These are phyloP conservation scores for Physcomitrellopsis africana DNA, from an alignment of 225 moss, liverwort and hornwort genomes.

Conservation along the genomic window DNA sequence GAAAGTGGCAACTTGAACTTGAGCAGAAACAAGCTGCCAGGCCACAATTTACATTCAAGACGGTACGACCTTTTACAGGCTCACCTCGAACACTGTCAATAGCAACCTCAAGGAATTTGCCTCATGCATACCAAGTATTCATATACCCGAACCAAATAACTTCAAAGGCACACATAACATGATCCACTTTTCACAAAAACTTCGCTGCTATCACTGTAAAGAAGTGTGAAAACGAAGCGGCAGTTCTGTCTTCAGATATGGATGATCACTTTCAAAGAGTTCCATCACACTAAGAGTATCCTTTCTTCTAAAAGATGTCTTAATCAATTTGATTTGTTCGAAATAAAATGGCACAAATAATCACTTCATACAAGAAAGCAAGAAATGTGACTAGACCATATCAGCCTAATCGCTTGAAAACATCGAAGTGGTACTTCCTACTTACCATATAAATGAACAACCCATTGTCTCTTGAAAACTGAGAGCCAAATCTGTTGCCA, in stretches of 20 bases:
- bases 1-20: slow-evolving; percentile 25
- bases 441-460: slow-evolving; percentile 97
- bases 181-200: slow-evolving; percentile 35
- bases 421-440: slow-evolving; percentile 16
- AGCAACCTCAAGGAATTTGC: slow-evolving; percentile 37
- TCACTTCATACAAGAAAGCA: too few species aligned
- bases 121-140: slow-evolving; percentile 46
- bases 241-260: slow-evolving; percentile 24
- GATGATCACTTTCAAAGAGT: slow-evolving; percentile 25
- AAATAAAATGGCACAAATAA: too few species aligned
- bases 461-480: slow-evolving; percentile 99
- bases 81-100: slow-evolving; percentile 18
- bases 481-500: slow-evolving; percentile 98
- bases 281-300: slow-evolving; percentile 22
- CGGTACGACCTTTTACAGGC: slow-evolving; percentile 42
- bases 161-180: slow-evolving; percentile 44
- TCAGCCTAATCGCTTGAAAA: too few species aligned
- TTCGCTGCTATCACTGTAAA: slow-evolving; percentile 25
- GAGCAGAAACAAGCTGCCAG: slow-evolving; percentile 37
- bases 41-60: slow-evolving; percentile 36
- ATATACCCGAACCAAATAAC: slow-evolving; percentile 10
- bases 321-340: too few species aligned
- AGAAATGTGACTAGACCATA: too few species aligned
- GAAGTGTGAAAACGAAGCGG: slow-evolving; percentile 25
- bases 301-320: too few species aligned